Base-by-base conservation (phyloP, 2,329 filamentous ascomycete genomes). In the Pochonia chlamydosporia region DNA sequence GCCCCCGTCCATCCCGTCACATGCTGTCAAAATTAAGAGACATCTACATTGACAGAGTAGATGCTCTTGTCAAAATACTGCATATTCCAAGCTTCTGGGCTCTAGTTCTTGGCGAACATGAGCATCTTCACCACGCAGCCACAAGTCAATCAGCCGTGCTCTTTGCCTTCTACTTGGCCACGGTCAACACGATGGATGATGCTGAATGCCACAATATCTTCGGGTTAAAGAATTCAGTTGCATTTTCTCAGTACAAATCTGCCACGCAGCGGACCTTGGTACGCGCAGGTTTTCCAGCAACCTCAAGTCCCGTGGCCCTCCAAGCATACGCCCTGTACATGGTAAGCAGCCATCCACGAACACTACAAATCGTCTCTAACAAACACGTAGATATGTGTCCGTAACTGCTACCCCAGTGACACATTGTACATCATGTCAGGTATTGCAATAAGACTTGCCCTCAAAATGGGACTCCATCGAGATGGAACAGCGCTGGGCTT, bases 81-180 rank as follows among this genome's bases (percentile, higher is more conserved):
- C 68, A 71, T 49, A 54, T 62, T 23, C 68, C 68, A 1, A 67
- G 63, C 1, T 55, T 65, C 36, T 46, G 40, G 48, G 25, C 33
- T 3, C 16, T 24, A 10, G 14, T 50, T 7, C 43, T 41, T 13
- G 50, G 33, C 2, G 40, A 36, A 14, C 40, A 49, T n/a, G n/a
- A n/a, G 24, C 21, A 43, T 24, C 52, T 28, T 14, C 48, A 21
- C 41, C 52, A 54, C 5, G 52, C 43, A 16, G 56, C 46, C 4
- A 81, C 75, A 53, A 70, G 44, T n/a, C 46, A 53, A 0, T 64
- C 67, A 21, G 62, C 66, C 4, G 53, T 69, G 3, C 58, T 63
- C 45, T 70, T 70, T 47, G 58, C 65, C 21, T 63, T 71, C 30
- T 70, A 69, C 51, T 64, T 67, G 44, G 62, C 59, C 0, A 60